These are phyloP conservation scores for Penicillium chermesinum DNA, from an alignment of 495 filamentous ascomycete genomes.

Conservation along the genomic window DNA sequence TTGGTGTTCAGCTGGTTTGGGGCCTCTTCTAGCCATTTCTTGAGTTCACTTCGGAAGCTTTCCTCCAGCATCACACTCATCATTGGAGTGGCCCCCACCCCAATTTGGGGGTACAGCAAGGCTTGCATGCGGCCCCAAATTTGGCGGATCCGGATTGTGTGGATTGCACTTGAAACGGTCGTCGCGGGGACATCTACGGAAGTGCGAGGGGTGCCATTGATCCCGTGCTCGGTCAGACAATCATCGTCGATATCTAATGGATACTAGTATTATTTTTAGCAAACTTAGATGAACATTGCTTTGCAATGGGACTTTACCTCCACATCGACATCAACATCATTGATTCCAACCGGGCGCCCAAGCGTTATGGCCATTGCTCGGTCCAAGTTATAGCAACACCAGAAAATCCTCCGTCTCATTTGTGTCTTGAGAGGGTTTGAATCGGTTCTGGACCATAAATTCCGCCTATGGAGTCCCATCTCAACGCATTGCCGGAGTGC, in stretches of 20 bases:
- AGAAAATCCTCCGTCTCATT: neutral
- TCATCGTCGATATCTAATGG: neutral
- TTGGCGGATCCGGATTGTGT: neutral
- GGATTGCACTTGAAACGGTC: neutral
- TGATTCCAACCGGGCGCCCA: neutral
- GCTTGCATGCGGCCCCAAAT: neutral
- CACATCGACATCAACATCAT: neutral
- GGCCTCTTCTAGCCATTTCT: neutral
- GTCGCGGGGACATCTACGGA: neutral
- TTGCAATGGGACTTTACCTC: neutral
- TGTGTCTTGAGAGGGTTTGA: neutral
- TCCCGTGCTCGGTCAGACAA: neutral
- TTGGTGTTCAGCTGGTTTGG: neutral
- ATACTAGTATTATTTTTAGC: no score
- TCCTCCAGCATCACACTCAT: neutral
- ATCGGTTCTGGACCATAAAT: neutral
- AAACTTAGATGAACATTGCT: no score
- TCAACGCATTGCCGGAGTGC: neutral
- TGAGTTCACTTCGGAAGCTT: neutral
- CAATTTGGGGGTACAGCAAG: neutral
- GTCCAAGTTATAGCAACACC: neutral
- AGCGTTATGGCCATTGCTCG: neutral
- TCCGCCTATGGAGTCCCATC: neutral
- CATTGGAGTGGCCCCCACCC: neutral
- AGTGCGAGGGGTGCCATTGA: neutral